phyloP scores from a whole-genome alignment of 495 filamentous ascomycete species.

The Thermothielavioides terrestris region DNA sequence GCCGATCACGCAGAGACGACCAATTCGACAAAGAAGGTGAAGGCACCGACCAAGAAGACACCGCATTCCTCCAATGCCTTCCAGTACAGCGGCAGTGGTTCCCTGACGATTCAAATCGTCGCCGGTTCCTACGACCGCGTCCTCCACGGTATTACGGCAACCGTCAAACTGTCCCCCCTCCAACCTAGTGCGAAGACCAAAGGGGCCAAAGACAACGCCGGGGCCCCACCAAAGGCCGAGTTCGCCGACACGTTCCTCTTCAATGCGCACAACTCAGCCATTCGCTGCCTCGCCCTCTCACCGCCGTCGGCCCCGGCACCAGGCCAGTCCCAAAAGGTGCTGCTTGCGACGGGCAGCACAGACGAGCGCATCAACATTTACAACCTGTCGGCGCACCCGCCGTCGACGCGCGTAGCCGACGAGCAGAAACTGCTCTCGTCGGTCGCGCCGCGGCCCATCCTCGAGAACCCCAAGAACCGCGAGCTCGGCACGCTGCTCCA shows the following conservation, averaged over 20 bases:
- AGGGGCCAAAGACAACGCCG: constrained; percentile 10
- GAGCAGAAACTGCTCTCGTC: constrained; percentile 45
- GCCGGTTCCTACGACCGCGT: constrained; percentile 92
- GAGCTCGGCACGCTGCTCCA: constrained; percentile 82
- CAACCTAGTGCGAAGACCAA: constrained; percentile 6
- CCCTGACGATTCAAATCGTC: constrained; percentile 70
- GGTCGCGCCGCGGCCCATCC: constrained; percentile 56
- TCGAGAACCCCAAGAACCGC: constrained; percentile 77
- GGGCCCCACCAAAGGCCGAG: constrained; percentile 35
- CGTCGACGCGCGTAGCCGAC: constrained; percentile 34
- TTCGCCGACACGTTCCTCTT: constrained; percentile 96
- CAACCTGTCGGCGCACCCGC: constrained; percentile 68
- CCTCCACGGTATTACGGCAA: constrained; percentile 82
- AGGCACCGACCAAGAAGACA: constrained; percentile 14
- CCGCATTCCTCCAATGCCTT: constrained; percentile 13
- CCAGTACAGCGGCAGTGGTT: constrained; percentile 22
- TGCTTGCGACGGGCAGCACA: constrained; percentile 80
- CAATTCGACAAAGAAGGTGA: constrained; percentile 32
- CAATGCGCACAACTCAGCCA: constrained; percentile 81
- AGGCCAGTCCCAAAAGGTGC: constrained; percentile 56
- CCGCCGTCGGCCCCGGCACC: constrained; percentile 56
- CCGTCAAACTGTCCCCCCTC: constrained; percentile 39
- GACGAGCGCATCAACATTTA: constrained; percentile 96
- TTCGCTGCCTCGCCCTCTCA: constrained; percentile 83
- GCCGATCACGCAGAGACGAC: constrained; percentile 13